Conservation (phyloP, 805 yeast genomes). For the Lipomyces starkeyi region DNA sequence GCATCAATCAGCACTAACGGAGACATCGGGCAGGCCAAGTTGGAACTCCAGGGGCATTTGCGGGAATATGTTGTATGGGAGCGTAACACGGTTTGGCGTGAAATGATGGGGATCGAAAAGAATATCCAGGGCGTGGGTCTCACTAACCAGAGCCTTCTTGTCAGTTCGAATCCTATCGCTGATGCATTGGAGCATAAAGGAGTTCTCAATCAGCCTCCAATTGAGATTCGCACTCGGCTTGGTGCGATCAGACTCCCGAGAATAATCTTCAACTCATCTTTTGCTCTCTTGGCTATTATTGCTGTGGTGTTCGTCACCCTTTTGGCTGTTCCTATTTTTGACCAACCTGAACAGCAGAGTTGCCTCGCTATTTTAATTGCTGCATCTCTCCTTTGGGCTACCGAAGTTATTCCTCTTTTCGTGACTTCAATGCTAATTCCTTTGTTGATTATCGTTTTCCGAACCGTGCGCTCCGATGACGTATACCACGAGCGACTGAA, state of each 20-base stretch:
- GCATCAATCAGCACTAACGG: slow-evolving; percentile 57
- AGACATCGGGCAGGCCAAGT: slow-evolving; percentile 52
- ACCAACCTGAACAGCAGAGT: slow-evolving; percentile 70
- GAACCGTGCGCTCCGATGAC: slow-evolving; percentile 64
- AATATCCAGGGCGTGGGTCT: slow-evolving; percentile 73
- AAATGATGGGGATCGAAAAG: slow-evolving; percentile 88
- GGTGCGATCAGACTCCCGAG: slow-evolving; percentile 46
- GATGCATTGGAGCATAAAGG: slow-evolving; percentile 30
- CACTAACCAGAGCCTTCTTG: slow-evolving; percentile 30
- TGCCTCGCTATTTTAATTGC: slow-evolving; percentile 84
- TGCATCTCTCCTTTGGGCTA: slow-evolving; percentile 92
- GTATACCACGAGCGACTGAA: slow-evolving; percentile 57
- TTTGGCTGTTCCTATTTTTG: slow-evolving; percentile 50
- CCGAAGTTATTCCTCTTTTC: slow-evolving; percentile 86
- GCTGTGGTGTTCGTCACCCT: slow-evolving; percentile 56
- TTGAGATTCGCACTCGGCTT: slow-evolving; percentile 26
- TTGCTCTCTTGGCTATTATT: slow-evolving; percentile 57
- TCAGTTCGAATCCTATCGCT: slow-evolving; percentile 30
- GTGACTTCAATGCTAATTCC: slow-evolving; percentile 88
- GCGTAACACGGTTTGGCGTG: slow-evolving; percentile 97
- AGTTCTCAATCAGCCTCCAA: slow-evolving; percentile 23
- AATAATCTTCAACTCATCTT: slow-evolving; percentile 48
- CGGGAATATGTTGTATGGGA: slow-evolving; percentile 97
- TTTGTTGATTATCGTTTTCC: slow-evolving; percentile 71
- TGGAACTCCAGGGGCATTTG: slow-evolving; percentile 60